Percentiles rank a stretch among this genome's conserved stretches.
These are phyloP conservation scores for Fusarium lyarnte DNA, from an alignment of 2,329 filamentous ascomycete species.

Conservation along the genomic window DNA sequence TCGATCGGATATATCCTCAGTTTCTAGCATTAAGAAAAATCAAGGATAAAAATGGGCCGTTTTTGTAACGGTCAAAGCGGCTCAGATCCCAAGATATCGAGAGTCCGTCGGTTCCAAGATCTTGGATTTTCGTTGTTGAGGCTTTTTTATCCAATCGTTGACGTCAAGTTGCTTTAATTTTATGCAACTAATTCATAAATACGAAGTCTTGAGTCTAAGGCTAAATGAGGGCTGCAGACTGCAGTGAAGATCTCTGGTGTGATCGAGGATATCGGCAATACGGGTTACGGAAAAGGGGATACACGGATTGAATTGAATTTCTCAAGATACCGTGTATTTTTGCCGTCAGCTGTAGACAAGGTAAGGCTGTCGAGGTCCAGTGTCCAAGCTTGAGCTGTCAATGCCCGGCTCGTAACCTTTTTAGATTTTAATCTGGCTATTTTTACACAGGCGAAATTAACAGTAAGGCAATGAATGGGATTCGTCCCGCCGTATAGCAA, in stretches of 20 bases:
- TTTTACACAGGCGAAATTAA: background rate
- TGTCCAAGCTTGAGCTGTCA: background rate
- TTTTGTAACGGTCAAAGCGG: background rate
- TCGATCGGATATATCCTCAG: slow-evolving; percentile 10
- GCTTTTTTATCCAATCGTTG: slow-evolving; percentile 20
- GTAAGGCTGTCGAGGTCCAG: background rate
- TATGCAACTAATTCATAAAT: slow-evolving; percentile 17
- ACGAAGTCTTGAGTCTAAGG: slow-evolving; percentile 8
- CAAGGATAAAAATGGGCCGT: slow-evolving; percentile 19
- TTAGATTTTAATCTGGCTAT: background rate
- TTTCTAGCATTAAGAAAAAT: background rate
- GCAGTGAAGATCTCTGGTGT: background rate
- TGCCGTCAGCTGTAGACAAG: background rate
- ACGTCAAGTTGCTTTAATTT: slow-evolving; percentile 9
- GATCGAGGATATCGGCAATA: background rate
- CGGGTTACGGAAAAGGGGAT: background rate
- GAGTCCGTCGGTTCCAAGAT: background rate
- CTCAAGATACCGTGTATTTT: background rate
- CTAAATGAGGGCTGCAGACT: background rate
- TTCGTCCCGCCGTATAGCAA: background rate
- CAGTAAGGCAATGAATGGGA: background rate
- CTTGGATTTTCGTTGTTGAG: background rate
- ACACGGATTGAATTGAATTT: background rate
- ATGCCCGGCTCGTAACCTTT: background rate
- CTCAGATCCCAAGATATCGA: background rate